These are phyloP conservation scores for Yarrowia keelungensis DNA, from an alignment of 805 yeast species.

Conservation along the genomic window DNA sequence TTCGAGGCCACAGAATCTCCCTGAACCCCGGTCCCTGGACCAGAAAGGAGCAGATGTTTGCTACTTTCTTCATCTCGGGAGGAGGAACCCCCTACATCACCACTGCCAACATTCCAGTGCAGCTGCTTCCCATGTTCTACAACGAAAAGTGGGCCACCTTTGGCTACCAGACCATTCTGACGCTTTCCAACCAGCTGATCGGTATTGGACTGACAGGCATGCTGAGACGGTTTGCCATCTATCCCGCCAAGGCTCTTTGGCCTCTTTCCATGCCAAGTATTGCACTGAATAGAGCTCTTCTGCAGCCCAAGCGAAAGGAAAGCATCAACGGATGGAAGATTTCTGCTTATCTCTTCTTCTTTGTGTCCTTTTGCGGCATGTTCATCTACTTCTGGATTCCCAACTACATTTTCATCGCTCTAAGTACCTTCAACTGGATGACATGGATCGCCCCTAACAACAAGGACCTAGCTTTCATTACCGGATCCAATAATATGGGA, in stretches of 20 bases:
- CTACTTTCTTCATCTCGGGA: conserved; percentile 53
- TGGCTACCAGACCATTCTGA: conserved; percentile 56
- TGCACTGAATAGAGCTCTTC: conserved; percentile 50
- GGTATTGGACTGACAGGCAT: conserved; percentile 63
- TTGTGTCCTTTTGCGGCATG: conserved; percentile 52
- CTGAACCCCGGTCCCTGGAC: conserved; percentile 68
- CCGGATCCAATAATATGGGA: conserved; percentile 57
- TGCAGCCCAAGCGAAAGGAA: conserved; percentile 49
- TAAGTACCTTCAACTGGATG: conserved; percentile 69
- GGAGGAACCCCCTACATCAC: conserved; percentile 46
- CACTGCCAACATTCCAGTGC: conserved; percentile 34
- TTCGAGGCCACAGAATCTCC: background rate
- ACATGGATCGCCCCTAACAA: conserved; percentile 62
- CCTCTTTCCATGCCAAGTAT: conserved; percentile 64
- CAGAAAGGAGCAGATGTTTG: conserved; percentile 66
- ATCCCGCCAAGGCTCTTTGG: conserved; percentile 55
- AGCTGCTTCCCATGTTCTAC: conserved; percentile 36
- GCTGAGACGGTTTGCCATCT: conserved; percentile 59
- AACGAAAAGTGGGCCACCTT: conserved; percentile 40
- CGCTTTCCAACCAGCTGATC: conserved; percentile 57
- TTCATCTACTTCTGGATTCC: conserved; percentile 73
- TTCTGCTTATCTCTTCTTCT: conserved; percentile 60
- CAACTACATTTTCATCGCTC: conserved; percentile 66
- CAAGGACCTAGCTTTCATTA: conserved; percentile 64
- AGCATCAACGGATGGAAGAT: conserved; percentile 61